phyloP scores from a whole-genome alignment of 2,329 filamentous ascomycete genomes.

The Pezicula carpinea region DNA sequence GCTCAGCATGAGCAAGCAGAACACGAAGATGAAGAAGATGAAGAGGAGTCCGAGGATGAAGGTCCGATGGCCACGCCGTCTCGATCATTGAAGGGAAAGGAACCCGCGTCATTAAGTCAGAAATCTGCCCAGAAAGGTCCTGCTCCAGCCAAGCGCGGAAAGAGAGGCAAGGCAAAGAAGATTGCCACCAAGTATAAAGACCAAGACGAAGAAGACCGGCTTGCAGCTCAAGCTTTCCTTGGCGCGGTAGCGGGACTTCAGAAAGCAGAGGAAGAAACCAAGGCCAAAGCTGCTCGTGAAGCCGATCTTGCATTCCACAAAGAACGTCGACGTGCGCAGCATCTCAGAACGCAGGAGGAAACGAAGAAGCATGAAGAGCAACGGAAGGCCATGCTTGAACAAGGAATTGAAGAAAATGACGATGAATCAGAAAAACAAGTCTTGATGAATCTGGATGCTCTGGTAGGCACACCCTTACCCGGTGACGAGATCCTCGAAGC shows the following conservation, averaged over 20 bases:
- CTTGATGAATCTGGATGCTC: conserved; percentile 56
- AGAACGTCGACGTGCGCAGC: conserved; percentile 74
- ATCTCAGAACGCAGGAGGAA: conserved; percentile 70
- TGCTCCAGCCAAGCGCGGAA: conserved; percentile 60
- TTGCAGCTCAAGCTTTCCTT: conserved; percentile 79
- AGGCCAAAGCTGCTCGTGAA: conserved; percentile 64
- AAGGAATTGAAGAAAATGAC: conserved; percentile 56
- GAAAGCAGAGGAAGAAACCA: conserved; percentile 63
- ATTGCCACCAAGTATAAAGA: conserved; percentile 84
- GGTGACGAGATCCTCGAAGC: conserved; percentile 78
- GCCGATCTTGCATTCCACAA: conserved; percentile 67
- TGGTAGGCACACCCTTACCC: conserved; percentile 72
- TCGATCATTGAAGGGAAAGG: conserved; percentile 8
- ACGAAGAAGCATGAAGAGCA: conserved; percentile 73
- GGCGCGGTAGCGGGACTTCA: conserved; percentile 66
- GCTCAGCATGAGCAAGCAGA: conserved; percentile 21
- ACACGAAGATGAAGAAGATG: conserved; percentile 7
- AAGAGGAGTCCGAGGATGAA: conserved; percentile 12
- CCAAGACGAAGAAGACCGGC: conserved; percentile 91
- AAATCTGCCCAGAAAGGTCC: conserved; percentile 37
- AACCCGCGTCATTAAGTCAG: conserved; percentile 26
- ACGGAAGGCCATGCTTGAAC: conserved; percentile 54
- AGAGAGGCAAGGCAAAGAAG: conserved; percentile 80
- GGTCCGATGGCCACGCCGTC: conserved; percentile 4
- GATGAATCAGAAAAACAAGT: conserved; percentile 44